These are phyloP conservation scores for Rhodotorula sp. DNA, from an alignment of 1,284 basidiomycete species.

Conservation along the genomic window DNA sequence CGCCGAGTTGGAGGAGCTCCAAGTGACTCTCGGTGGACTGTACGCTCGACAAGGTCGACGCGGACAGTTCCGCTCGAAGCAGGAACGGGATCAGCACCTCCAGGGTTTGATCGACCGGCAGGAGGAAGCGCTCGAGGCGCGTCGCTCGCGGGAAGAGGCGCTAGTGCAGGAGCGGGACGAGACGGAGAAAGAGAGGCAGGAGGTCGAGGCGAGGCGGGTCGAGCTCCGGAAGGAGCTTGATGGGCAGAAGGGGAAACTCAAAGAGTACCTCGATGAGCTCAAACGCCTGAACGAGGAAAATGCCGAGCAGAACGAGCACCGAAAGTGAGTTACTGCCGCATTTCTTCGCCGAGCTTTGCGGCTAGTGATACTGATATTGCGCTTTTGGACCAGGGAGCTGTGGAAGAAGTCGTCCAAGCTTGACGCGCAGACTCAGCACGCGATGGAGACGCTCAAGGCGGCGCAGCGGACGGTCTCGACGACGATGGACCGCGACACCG, in stretches of 20 bases:
- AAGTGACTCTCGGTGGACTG: conserved; percentile 66
- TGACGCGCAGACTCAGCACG: conserved; percentile 70
- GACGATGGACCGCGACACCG: conserved; percentile 97
- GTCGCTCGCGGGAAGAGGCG: conserved; percentile 53
- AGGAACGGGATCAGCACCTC: conserved; percentile 76
- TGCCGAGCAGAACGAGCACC: conserved; percentile 62
- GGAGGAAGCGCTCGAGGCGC: conserved; percentile 55
- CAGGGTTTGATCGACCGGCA: conserved; percentile 69
- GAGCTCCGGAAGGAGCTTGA: conserved; percentile 39
- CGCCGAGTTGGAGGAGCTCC: conserved; percentile 64
- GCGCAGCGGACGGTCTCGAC: conserved; percentile 75
- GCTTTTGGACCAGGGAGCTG: conserved; percentile 58
- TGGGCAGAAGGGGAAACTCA: conserved; percentile 38
- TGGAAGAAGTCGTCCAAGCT: conserved; percentile 95
- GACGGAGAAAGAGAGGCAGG: conserved; percentile 56
- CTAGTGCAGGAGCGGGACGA: conserved; percentile 53
- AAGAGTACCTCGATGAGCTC: neutral
- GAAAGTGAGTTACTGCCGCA: conserved; percentile 60
- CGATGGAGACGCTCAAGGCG: conserved; percentile 71
- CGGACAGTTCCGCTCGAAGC: conserved; percentile 75
- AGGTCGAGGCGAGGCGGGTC: conserved; percentile 53
- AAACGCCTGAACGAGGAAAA: conserved; percentile 47
- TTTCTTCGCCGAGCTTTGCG: neutral
- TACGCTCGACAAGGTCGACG: conserved; percentile 85
- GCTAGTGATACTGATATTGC: neutral